Evolutionary conservation across 1,284 basidiomycete species (phyloP).

Genomic region (Thecaphora thlaspeos): DNA sequence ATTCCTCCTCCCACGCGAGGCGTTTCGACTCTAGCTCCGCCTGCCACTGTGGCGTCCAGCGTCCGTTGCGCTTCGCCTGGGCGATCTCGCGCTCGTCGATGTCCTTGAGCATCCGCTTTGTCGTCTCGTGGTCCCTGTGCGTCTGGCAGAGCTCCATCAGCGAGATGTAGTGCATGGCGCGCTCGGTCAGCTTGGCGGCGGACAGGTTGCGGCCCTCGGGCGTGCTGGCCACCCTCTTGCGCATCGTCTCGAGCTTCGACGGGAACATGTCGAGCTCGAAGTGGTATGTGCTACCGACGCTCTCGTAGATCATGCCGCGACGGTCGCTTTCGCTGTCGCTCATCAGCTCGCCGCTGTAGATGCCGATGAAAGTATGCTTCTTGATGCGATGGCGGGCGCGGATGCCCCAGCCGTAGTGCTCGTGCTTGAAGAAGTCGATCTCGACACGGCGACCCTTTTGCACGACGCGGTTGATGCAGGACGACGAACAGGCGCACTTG

Average conservation of each 20-base stretch:
- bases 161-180: constrained; percentile 2
- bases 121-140: constrained; percentile 2
- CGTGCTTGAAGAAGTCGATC: constrained; percentile 65
- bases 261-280: constrained; percentile 68
- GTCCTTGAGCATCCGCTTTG: neutral
- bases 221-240: constrained; percentile 27
- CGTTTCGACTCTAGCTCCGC: neutral
- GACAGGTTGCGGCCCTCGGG: constrained; percentile 12
- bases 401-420: constrained; percentile 66
- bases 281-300: constrained; percentile 76
- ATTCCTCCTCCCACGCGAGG: neutral
- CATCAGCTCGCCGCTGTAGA: constrained; percentile 81
- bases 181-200: constrained; percentile 7
- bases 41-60: neutral
- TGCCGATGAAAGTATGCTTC: constrained; percentile 71
- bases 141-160: constrained; percentile 17
- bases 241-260: too few relatives aligned
- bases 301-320: constrained; percentile 71
- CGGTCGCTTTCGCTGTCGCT: constrained; percentile 68
- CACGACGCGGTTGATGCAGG: constrained; percentile 80
- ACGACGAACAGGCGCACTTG: constrained; percentile 73
- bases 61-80: neutral
- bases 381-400: constrained; percentile 60
- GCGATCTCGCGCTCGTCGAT: neutral
- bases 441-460: constrained; percentile 69